These are phyloP conservation scores for Pseudopyricularia javanii DNA, from an alignment of 2,329 filamentous ascomycete species.

Conservation along the genomic window DNA sequence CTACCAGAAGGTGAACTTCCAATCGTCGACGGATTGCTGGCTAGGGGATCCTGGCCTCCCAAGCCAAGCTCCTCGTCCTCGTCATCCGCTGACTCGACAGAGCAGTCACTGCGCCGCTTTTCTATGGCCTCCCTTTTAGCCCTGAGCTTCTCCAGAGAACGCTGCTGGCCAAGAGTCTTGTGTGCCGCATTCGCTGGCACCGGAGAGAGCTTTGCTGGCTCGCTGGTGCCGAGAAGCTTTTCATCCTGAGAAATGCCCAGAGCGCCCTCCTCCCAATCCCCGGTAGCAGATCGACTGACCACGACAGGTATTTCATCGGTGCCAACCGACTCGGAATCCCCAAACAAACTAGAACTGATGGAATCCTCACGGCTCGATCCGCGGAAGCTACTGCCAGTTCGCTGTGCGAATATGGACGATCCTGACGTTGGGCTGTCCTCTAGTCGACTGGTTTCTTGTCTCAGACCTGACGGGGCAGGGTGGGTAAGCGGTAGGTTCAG, in stretches of 20 bases:
- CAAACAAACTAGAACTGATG: conserved; percentile 76
- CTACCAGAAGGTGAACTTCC: conserved; percentile 13
- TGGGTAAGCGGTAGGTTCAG: conserved; percentile 41
- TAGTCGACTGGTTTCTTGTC: conserved; percentile 47
- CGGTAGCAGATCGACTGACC: conserved; percentile 58
- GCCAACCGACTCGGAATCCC: conserved; percentile 68
- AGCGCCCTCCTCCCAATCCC: conserved; percentile 70
- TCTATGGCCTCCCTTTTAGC: conserved; percentile 66
- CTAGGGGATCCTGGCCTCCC: conserved; percentile 19
- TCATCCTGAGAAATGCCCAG: conserved; percentile 66
- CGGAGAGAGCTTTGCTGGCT: conserved; percentile 32
- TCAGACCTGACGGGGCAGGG: conserved; percentile 50
- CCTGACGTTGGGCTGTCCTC: conserved; percentile 80
- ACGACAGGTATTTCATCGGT: conserved; percentile 69
- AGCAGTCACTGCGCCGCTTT: conserved; percentile 58
- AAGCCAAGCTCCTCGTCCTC: conserved; percentile 81
- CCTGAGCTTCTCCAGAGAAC: conserved; percentile 61
- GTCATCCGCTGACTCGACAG: conserved; percentile 79
- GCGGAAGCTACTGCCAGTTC: conserved; percentile 63
- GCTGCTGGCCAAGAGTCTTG: conserved; percentile 30
- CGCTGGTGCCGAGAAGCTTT: conserved; percentile 16
- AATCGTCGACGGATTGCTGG: conserved; percentile 7
- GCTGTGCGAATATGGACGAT: conserved; percentile 57
- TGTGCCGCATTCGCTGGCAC: conserved; percentile 51
- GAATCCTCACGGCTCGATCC: conserved; percentile 80